A percentile compares a stretch with the other conserved stretches of the same genome.
Conservation (phyloP, 805 yeast genomes). For the Wilhelminamyces savonicus region DNA sequence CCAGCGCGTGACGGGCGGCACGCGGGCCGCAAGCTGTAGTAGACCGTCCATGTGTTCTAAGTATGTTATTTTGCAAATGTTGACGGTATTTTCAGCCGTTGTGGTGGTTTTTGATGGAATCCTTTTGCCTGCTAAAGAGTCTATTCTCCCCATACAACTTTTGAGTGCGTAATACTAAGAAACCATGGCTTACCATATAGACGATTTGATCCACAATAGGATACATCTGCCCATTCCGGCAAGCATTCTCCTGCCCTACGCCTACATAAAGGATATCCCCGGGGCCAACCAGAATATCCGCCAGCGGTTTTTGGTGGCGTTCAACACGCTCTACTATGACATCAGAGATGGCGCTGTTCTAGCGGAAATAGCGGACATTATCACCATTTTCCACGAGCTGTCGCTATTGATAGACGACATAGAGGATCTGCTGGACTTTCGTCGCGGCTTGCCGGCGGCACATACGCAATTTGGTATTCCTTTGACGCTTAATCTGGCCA, state of each 20-base stretch:
- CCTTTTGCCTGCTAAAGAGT: no score
- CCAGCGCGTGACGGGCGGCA: constrained; percentile 16
- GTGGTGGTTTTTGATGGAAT: no score
- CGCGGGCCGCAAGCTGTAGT: constrained; percentile 6
- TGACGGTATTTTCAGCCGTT: no score
- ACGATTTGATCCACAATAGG: constrained; percentile 4
- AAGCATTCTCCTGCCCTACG: constrained; percentile 22
- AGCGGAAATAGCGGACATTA: constrained; percentile 19
- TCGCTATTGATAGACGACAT: constrained; percentile 66
- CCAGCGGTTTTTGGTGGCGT: constrained; percentile 22
- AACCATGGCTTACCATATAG: no score
- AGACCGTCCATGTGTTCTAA: constrained; percentile 11
- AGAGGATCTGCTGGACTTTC: constrained; percentile 65
- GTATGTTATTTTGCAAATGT: not conserved
- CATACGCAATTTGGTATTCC: constrained; percentile 75
- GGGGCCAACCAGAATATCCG: constrained; percentile 27
- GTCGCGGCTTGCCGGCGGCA: constrained; percentile 78
- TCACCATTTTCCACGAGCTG: constrained; percentile 29
- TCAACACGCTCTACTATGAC: constrained; percentile 26
- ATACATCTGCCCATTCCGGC: no score
- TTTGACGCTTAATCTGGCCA: constrained; percentile 75
- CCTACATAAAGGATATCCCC: constrained; percentile 25
- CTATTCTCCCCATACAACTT: no score
- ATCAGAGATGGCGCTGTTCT: constrained; percentile 18
- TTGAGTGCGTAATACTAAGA: no score